Evolutionary conservation across 2,329 filamentous ascomycete genomes (phyloP).

Genomic region (Eutypa lata): DNA sequence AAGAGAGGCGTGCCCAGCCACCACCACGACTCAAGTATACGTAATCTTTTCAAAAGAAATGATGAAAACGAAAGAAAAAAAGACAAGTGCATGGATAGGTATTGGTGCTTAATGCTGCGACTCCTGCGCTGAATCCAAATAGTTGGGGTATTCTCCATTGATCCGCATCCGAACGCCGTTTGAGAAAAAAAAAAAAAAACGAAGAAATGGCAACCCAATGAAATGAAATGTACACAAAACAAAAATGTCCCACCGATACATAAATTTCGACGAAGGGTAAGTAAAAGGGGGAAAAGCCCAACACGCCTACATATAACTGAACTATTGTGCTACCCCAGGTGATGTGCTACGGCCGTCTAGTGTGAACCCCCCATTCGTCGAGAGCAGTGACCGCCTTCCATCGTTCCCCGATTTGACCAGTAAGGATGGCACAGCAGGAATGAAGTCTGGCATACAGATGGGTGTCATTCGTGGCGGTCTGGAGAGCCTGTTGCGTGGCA

Average conservation of each 20-base stretch:
- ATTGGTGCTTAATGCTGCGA: no score
- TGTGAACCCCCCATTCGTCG: conserved; percentile 38
- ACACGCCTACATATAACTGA: no score
- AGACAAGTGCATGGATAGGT: neutral
- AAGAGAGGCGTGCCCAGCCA: no score
- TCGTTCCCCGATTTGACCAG: conserved; percentile 27
- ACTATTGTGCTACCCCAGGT: no score
- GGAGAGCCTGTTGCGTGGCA: conserved; percentile 40
- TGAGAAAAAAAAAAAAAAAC: neutral
- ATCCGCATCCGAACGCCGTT: neutral
- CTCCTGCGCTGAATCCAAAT: neutral
- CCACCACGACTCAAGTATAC: no score
- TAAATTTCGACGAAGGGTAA: no score
- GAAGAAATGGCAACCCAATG: neutral
- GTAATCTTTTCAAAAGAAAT: no score
- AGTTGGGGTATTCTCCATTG: neutral
- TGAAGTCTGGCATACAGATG: conserved; percentile 39
- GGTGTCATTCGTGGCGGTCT: conserved; percentile 26
- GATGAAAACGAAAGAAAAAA: no score
- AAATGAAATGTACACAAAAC: neutral
- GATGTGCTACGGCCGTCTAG: no score
- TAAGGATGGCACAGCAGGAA: conserved; percentile 44
- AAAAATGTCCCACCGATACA: no score
- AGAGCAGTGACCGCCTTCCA: conserved; percentile 35
- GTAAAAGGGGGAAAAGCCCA: no score